Conservation (phyloP, 192 early-diverging fungal genomes). For the Chytriomyces sp. region DNA sequence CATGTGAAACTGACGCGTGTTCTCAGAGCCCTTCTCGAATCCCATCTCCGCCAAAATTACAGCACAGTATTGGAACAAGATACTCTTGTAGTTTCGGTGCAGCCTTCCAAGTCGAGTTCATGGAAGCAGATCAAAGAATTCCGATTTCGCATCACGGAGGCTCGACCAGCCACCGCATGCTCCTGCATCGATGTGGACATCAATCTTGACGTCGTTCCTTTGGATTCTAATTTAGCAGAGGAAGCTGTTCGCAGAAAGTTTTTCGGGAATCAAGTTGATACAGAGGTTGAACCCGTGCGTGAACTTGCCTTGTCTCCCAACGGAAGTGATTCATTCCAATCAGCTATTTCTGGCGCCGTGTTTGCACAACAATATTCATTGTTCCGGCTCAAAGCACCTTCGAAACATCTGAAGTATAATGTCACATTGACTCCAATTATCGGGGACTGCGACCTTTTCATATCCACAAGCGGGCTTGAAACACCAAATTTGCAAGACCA, state of each 20-base stretch:
- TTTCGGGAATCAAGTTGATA: constrained; percentile 1
- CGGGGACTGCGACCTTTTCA: constrained; percentile 43
- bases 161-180: constrained; percentile 6
- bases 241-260: constrained; percentile 15
- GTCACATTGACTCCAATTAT: neutral
- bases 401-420: neutral
- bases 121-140: neutral
- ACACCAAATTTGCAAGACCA: constrained; percentile 39
- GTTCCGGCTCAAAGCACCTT: neutral
- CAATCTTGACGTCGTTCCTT: constrained; percentile 27
- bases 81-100: neutral
- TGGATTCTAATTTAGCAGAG: constrained; percentile 21
- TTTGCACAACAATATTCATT: neutral
- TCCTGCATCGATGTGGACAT: constrained; percentile 33
- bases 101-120: neutral
- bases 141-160: constrained; percentile 24
- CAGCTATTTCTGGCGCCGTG: neutral
- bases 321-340: too few relatives aligned
- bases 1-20: neutral
- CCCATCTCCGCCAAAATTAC: constrained; percentile 28
- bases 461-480: constrained; percentile 30
- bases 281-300: neutral
- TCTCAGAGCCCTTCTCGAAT: constrained; percentile 23
- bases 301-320: neutral
- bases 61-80: constrained; percentile 1